Evolutionary conservation across 495 filamentous ascomycete genomes (phyloP), one percentile per base, ranked within the genome.

Genomic region (Hypoxylon subgilvum): DNA sequence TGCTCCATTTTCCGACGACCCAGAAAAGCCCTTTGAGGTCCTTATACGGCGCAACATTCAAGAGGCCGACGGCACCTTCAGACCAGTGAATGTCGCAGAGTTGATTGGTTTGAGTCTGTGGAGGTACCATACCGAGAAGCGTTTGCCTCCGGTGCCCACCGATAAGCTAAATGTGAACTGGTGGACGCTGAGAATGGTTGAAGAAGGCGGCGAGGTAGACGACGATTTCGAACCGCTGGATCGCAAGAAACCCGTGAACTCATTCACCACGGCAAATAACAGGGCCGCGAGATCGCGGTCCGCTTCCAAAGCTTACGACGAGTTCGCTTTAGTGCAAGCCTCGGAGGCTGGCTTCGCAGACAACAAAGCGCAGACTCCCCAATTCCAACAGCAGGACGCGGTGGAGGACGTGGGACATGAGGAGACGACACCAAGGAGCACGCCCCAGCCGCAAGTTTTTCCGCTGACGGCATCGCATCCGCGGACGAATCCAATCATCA

Each of bases 141-240:
- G 86, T 18, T 82, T 89, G 55, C 95, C 94, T 10, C 48, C 82
- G 1, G 78, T 97, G 9, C 79, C 84, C 1, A 75, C 77, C 13
- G 80, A 84, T 22, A 89, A 91, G 65, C 72, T 88, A 23, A 93
- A 91, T 51, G 88, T 96, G 41, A 97, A 97, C 64, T 84, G 86
- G 66, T 99, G 94, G 93, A 88, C 86, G 7, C 74, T 99, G 12
- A 82, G 92, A 22, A 96, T 99, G 89, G 90, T 97, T 6, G 94
- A 99, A 61, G 81, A 83, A 50, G 76, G 75, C 31, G 92, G 89
- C 6, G 94, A 99, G 66, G 88, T 97, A 2, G 94, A 99, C 62
- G 91, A 90, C 63, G 94, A 99, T 68, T 97, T 99, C 61, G 92
- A 92, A 3, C 84, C 94, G 0, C 76, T 97, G 6, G 85, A 86